Conservation (phyloP, 2,329 filamentous ascomycete genomes). For the Penicillium glabrum region DNA sequence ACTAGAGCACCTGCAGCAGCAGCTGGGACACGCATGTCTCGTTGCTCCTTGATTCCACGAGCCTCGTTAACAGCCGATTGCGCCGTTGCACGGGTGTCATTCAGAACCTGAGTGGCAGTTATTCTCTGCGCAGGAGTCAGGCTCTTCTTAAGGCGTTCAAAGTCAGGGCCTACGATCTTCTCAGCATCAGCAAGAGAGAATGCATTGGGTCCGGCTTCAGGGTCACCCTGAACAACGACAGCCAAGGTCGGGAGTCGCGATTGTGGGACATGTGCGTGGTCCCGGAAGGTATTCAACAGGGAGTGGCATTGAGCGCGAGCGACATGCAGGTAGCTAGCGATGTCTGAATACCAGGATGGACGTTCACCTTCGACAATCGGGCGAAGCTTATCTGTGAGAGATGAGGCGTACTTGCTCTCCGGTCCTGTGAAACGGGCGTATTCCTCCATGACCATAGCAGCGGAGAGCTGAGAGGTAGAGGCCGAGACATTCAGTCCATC, state of each 20-base stretch:
- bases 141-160: constrained; percentile 82
- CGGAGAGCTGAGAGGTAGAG: constrained; percentile 82
- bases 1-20: constrained; percentile 85
- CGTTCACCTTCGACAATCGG: constrained; percentile 78
- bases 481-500: constrained; percentile 69
- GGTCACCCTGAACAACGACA: constrained; percentile 89
- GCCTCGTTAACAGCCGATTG: constrained; percentile 76
- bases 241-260: constrained; percentile 76
- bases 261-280: constrained; percentile 78
- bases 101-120: constrained; percentile 75
- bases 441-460: constrained; percentile 83
- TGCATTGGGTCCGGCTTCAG: constrained; percentile 85
- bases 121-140: constrained; percentile 85
- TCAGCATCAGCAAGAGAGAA: constrained; percentile 88
- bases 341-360: constrained; percentile 80
- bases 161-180: constrained; percentile 81
- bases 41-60: constrained; percentile 71
- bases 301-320: constrained; percentile 90
- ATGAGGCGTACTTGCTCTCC: constrained; percentile 31
- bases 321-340: constrained; percentile 85
- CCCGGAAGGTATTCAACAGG: constrained; percentile 85
- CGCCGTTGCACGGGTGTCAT: constrained; percentile 72
- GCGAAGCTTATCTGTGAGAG: constrained; percentile 61
- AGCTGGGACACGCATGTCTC: constrained; percentile 83
- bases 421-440: constrained; percentile 63